Evolutionary conservation across 148 eudicot genomes (phyloP).

Genomic region (Chenopodium quinoa): DNA sequence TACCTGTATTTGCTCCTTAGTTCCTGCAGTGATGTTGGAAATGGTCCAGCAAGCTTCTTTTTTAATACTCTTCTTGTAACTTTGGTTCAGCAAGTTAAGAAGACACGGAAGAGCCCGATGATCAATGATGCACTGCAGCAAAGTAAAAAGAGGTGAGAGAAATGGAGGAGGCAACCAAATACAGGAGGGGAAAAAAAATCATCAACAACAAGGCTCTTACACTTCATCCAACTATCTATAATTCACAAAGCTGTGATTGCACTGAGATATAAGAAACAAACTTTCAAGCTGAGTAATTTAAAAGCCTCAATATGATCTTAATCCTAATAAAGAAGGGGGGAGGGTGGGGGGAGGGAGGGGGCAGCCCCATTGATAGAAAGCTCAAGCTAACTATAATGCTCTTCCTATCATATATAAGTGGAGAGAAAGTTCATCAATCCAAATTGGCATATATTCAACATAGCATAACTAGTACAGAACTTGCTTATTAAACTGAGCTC

Average conservation of each 20-base stretch:
- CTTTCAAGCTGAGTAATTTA: background rate
- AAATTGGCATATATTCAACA: background rate
- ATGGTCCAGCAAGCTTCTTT: slow-evolving; percentile 97
- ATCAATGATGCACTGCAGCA: slow-evolving; percentile 59
- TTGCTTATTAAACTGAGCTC: background rate
- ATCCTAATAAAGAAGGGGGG: too few relatives aligned
- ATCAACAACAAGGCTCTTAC: too few relatives aligned
- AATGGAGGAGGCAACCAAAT: background rate
- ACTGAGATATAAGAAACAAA: background rate
- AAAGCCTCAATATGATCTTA: too few relatives aligned
- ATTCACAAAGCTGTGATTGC: background rate
- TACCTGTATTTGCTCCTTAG: slow-evolving; percentile 88
- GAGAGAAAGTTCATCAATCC: background rate
- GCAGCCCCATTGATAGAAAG: background rate
- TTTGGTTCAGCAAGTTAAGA: slow-evolving; percentile 55
- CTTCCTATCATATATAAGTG: background rate
- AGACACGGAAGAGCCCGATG: slow-evolving; percentile 67
- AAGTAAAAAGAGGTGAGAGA: background rate
- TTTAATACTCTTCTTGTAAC: slow-evolving; percentile 74
- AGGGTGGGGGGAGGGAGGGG: too few relatives aligned
- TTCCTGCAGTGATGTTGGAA: slow-evolving; percentile 90
- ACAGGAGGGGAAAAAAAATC: background rate
- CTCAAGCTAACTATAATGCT: background rate
- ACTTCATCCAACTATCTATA: background rate
- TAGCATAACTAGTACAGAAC: background rate